These are phyloP conservation scores for Nitzschia palea DNA, from an alignment of 108 stramenopile species.

Conservation along the genomic window DNA sequence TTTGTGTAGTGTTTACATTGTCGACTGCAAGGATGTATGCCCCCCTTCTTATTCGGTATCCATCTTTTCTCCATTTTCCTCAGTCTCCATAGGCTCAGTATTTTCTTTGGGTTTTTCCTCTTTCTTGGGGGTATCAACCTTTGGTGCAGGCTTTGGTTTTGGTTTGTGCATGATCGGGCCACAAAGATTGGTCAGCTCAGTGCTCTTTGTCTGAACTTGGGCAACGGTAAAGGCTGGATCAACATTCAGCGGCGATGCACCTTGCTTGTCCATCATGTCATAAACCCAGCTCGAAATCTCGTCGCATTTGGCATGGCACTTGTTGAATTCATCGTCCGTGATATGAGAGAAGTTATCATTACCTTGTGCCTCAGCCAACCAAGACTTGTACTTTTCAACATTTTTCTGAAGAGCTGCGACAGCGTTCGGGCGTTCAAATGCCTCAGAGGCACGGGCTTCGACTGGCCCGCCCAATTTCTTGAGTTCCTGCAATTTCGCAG, in stretches of 20 bases:
- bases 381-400: constrained; percentile 82
- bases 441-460: constrained; percentile 82
- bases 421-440: constrained; percentile 67
- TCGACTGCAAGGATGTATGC: no score
- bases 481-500: constrained; percentile 85
- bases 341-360: constrained; percentile 89
- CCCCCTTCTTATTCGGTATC: constrained; percentile 37
- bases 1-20: no score
- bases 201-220: constrained; percentile 68
- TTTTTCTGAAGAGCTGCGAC: constrained; percentile 70
- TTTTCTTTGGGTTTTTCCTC: constrained; percentile 47
- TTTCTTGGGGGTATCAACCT: constrained; percentile 56
- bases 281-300: constrained; percentile 90
- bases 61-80: constrained; percentile 41
- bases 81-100: constrained; percentile 71
- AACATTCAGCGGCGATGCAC: constrained; percentile 52
- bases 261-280: constrained; percentile 92
- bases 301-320: constrained; percentile 71
- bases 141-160: constrained; percentile 80
- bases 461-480: constrained; percentile 87
- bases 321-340: constrained; percentile 84
- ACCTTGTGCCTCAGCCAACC: constrained; percentile 74
- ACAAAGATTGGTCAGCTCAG: constrained; percentile 62
- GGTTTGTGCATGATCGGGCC: constrained; percentile 94
- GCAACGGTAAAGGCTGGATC: constrained; percentile 85